Evolutionary conservation across 768 basidiomycete species (phyloP), one percentile per base, ranked within the genome.

Genomic region (Ramaria rubella): DNA sequence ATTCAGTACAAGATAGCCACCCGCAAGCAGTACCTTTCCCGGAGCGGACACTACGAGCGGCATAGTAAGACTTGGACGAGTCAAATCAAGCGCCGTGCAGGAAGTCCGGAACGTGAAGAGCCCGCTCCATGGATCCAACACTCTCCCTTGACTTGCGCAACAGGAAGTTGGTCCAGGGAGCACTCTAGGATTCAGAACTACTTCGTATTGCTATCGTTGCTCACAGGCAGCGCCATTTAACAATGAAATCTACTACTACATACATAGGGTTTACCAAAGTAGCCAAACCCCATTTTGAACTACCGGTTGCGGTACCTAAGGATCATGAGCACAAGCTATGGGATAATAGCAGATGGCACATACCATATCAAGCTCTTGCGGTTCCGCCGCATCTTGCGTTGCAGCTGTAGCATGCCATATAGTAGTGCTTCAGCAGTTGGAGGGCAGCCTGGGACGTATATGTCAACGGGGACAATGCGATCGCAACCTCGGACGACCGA

Each of bases 401-500:
- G 94, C 49, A 97, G 80, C 69, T 97, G 94, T 45, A 97, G 80
- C 92, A 96, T 92, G 49, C 94, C 94, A 65, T 94, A 96, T 60
- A 98, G 77, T 38, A 98, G 79, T 14, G 96, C 96, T 71, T 99
- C 96, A n/a, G 96, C 95, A 3, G 89, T 92, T 8, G 88, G 89
- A 21, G 88, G 90, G 70, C 94, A 96, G 0, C 94, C 95, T 23
- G 94, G 95, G 6, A 97, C 95, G 68, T 97, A 98, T 56, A 97
- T 94, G 69, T 98, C 95, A 44, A 99, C 94, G 3, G 96, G 96
- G 5, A 99, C 94, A 64, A 99, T 95, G 89, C 96, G 84, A 76
- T 99, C 96, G 70, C 95, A 98, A 15, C 96, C 96, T 46, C 96
- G 86, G 34, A 98, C 96, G 60, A 99, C 96, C 27, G 94, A 94